Percentiles rank a stretch among this genome's conserved stretches.
Conservation (phyloP, 2,329 filamentous ascomycete species). For the Botrytis galanthina region DNA sequence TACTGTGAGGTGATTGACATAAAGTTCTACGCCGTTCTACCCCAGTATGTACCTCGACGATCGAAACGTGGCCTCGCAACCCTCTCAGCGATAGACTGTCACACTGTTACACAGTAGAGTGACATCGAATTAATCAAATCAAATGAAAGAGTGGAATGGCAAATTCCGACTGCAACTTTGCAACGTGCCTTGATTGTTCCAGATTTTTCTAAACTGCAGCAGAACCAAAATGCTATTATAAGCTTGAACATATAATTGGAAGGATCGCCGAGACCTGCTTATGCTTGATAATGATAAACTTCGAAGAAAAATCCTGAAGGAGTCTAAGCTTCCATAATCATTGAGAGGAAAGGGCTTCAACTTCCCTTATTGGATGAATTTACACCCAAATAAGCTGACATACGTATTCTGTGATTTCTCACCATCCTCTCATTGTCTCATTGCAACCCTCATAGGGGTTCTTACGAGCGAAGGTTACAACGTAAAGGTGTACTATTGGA, state of each 20-base stretch:
- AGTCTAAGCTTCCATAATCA: background rate
- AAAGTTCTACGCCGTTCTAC: background rate
- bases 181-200: background rate
- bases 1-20: background rate
- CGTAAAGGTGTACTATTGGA: background rate
- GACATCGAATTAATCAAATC: background rate
- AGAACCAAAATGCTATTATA: too few relatives aligned
- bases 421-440: background rate
- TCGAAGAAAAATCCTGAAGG: background rate
- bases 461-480: background rate
- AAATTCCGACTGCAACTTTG: background rate
- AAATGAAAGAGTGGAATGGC: background rate
- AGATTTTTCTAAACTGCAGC: background rate
- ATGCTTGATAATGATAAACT: background rate
- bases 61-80: background rate
- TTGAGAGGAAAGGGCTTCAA: background rate
- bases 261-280: background rate
- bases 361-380: background rate
- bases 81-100: background rate
- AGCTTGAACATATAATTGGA: background rate
- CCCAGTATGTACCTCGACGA: background rate
- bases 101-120: background rate
- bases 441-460: background rate
- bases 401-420: background rate
- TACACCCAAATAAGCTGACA: background rate